Evolutionary conservation across 1,284 basidiomycete species (phyloP).

Genomic region (Tilletiopsis washingtonensis): DNA sequence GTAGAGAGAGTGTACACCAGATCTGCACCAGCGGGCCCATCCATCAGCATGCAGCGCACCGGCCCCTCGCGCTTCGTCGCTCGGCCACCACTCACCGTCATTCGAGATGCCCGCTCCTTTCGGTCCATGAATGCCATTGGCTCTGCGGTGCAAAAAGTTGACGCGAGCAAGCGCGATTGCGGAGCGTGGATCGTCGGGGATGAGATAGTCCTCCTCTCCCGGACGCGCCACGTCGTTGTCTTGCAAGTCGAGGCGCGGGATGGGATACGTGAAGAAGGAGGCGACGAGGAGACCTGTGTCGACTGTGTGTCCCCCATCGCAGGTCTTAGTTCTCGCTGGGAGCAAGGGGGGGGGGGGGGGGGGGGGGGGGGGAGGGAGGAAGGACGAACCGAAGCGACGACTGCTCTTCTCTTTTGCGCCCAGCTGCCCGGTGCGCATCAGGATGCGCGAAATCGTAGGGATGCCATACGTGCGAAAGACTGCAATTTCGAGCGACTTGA

Average conservation of each 20-base stretch:
- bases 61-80: too few species aligned
- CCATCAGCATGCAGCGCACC: too few species aligned
- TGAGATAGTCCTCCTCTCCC: slow-evolving; percentile 3
- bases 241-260: slow-evolving; percentile 1
- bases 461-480: neutral
- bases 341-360: neutral
- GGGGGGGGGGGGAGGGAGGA: neutral
- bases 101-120: slow-evolving; percentile 14
- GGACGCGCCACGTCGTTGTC: slow-evolving; percentile 1
- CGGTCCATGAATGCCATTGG: neutral
- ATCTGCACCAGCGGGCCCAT: too few species aligned
- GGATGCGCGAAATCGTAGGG: neutral
- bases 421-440: neutral
- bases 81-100: too few species aligned
- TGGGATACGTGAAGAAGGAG: slow-evolving; percentile 3
- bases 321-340: neutral
- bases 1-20: slow-evolving; percentile 22
- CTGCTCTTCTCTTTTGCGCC: neutral
- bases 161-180: slow-evolving; percentile 18
- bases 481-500: neutral
- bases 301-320: neutral
- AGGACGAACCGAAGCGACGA: neutral
- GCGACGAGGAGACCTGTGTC: slow-evolving; percentile 2
- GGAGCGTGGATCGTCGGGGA: slow-evolving; percentile 14
- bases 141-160: slow-evolving; percentile 16